Evolutionary conservation across 164 flowering plant species (phyloP), one percentile per base, ranked within the genome.

Genomic region (Tinospora cordifolia): DNA sequence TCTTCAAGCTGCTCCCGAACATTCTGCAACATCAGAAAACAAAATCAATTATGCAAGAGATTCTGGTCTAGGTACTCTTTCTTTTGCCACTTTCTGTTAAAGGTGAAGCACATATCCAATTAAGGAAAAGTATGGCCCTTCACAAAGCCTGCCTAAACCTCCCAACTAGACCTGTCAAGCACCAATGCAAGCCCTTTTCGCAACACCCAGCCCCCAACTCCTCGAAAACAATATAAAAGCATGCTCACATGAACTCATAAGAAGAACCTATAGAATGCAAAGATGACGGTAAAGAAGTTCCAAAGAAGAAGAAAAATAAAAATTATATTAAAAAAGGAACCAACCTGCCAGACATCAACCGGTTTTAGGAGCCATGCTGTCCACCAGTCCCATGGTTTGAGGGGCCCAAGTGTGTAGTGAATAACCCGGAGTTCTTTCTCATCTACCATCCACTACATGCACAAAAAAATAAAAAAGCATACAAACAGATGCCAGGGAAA

Each of bases 301-400:
- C 10, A 6, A 19, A 21, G 60, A 54, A 54, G 17, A 7, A 15
- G n/a, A 17, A 51, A 51, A 51, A 6, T 10, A 51, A 51, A 14
- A 17, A 0, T 10, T 46, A 1, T 46, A 6, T 10, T 46, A 46
- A 47, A 3, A 47, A 47, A 13, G n/a, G 21, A 19, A 54, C 19
- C 9, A 54, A 92, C 97, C 98, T 94, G 99, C 99, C 99, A 94
- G 60, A 90, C 84, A 76, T 94, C 98, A 79, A 94, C 99, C 66
- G 99, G 99, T 79, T 92, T 89, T 69, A 94, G 75, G 54, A 94
- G 90, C 99, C 99, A 94, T 36, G 97, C 86, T 44, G 99, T 94
- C 98, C 98, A 94, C 99, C 99, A 94, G 77, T 94, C 99, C 99
- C 99, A 94, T 69, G 99, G 98, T 74, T 94, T 94, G 40, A 94